phyloP scores from a whole-genome alignment of 768 basidiomycete species.

The Tulasnella sp. region DNA sequence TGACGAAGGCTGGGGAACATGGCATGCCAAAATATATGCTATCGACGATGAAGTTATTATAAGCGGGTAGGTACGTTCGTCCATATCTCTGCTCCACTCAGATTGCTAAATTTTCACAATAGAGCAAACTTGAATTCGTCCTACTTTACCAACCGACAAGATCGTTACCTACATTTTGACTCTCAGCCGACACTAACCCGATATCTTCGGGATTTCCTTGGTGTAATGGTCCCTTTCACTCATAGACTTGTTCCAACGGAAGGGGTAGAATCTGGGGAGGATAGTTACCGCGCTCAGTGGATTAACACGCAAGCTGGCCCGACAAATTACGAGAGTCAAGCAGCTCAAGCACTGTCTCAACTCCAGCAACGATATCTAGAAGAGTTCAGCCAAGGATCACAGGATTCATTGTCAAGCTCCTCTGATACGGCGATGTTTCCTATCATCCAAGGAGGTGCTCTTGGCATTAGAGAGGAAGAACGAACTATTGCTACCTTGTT shows the following conservation, averaged over 20 bases:
- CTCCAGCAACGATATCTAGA: constrained; percentile 38
- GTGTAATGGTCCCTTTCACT: constrained; percentile 55
- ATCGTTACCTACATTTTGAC: constrained; percentile 75
- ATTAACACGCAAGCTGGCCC: constrained; percentile 51
- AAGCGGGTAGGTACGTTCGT: constrained; percentile 54
- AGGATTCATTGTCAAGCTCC: constrained; percentile 19
- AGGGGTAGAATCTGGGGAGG: constrained; percentile 18
- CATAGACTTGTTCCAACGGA: constrained; percentile 34
- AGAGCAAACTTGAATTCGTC: constrained; percentile 89
- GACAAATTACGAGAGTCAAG: constrained; percentile 50
- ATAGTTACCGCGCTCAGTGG: constrained; percentile 52
- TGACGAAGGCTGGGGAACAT: constrained; percentile 98
- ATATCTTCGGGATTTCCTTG: constrained; percentile 73
- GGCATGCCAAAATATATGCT: constrained; percentile 96
- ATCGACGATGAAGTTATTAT: constrained; percentile 86
- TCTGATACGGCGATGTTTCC: constrained; percentile 53
- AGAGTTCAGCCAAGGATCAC: constrained; percentile 25
- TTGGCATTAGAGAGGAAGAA: constrained; percentile 80
- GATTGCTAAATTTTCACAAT: not conserved
- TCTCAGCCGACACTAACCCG: constrained; percentile 50
- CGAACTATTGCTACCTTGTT: constrained; percentile 45
- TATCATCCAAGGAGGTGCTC: constrained; percentile 79
- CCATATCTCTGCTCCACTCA: not conserved
- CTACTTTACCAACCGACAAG: constrained; percentile 91
- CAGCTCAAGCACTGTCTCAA: constrained; percentile 38